Conservation (phyloP, 495 filamentous ascomycete species). For the Aspergillus leporis region DNA sequence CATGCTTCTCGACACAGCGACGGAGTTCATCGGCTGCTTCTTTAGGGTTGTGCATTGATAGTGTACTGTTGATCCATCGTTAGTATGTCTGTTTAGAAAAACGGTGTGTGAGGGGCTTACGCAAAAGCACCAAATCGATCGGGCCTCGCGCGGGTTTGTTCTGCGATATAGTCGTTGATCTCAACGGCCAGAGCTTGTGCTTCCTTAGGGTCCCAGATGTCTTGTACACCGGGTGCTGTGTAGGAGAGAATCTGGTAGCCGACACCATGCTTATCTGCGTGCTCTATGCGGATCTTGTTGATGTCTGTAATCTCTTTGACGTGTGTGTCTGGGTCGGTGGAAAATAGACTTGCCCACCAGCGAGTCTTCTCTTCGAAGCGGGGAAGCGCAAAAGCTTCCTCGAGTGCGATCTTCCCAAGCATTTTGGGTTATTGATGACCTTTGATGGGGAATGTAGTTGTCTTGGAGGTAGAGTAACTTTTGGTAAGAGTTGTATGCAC, state of each 20-base stretch:
- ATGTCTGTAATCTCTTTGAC: slow-evolving; percentile 50
- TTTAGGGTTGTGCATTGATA: slow-evolving; percentile 56
- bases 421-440: slow-evolving; percentile 23
- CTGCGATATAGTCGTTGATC: slow-evolving; percentile 60
- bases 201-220: slow-evolving; percentile 50
- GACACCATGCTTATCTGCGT: slow-evolving; percentile 59
- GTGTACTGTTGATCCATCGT: slow-evolving; percentile 27
- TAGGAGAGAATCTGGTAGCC: slow-evolving; percentile 61
- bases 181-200: slow-evolving; percentile 47
- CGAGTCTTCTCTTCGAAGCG: slow-evolving; percentile 48
- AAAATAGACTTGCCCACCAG: slow-evolving; percentile 48
- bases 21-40: slow-evolving; percentile 57
- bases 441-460: not conserved
- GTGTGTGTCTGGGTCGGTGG: slow-evolving; percentile 45
- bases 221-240: slow-evolving; percentile 58
- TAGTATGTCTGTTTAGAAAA: not conserved
- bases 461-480: not conserved
- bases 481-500: not conserved
- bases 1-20: slow-evolving; percentile 54
- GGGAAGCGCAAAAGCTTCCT: slow-evolving; percentile 53
- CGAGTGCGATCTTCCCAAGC: slow-evolving; percentile 53
- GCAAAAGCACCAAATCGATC: slow-evolving; percentile 60
- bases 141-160: slow-evolving; percentile 49
- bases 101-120: slow-evolving; percentile 16
- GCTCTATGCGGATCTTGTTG: slow-evolving; percentile 47